phyloP scores from a whole-genome alignment of 1,139 yeast species.

The Taphrina deformans region DNA sequence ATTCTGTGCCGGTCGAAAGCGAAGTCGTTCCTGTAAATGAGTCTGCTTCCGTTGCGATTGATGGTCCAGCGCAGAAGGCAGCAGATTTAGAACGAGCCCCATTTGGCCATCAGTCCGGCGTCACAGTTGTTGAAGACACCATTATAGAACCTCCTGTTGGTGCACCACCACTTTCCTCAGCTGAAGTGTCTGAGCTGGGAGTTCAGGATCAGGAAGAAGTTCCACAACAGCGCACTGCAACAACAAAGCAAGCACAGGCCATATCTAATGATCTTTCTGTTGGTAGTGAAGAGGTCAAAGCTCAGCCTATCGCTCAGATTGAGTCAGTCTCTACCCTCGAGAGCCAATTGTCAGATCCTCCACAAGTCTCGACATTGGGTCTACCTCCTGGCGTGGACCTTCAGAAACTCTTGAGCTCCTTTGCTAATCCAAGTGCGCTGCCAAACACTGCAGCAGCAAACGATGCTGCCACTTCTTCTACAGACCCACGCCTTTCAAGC shows the following conservation, averaged over 20 bases:
- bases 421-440: constrained; percentile 1
- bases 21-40: neutral
- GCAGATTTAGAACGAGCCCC: neutral
- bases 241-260: neutral
- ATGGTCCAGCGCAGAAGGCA: neutral
- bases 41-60: neutral
- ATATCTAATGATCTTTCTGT: neutral
- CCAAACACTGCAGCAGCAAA: neutral
- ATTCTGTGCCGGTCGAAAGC: neutral
- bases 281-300: neutral
- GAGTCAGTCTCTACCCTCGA: neutral
- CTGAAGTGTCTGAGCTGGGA: neutral
- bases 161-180: neutral
- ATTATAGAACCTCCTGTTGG: neutral
- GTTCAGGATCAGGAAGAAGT: neutral
- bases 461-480: neutral
- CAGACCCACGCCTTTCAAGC: neutral
- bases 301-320: neutral
- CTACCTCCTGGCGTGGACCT: constrained; percentile 28
- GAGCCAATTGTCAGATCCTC: neutral
- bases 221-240: neutral
- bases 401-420: constrained; percentile 17
- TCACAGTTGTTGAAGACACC: constrained; percentile 6
- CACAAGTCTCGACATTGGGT: neutral
- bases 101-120: neutral